Conservation (phyloP, 164 flowering plant species). For the Chimonanthus praecox region DNA sequence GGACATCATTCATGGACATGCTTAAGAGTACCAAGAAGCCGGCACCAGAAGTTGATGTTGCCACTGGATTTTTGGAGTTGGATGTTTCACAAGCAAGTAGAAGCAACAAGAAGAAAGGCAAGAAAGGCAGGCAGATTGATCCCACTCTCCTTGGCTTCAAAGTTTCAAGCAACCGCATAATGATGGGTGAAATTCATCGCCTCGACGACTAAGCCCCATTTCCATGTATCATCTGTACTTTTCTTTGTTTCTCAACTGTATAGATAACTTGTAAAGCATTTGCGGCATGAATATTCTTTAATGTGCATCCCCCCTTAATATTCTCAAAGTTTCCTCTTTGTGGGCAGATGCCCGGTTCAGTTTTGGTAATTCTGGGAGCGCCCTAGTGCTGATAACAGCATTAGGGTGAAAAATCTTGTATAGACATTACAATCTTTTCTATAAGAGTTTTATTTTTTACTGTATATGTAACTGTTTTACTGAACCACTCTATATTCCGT, state of each 20-base stretch:
- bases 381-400: neutral
- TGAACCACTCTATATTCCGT: too few species aligned
- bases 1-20: slow-evolving; percentile 74
- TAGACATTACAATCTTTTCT: too few species aligned
- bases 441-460: too few species aligned
- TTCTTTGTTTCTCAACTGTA: neutral
- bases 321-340: neutral
- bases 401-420: neutral
- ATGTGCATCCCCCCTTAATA: neutral
- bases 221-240: slow-evolving; percentile 3
- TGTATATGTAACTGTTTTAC: too few species aligned
- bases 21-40: slow-evolving; percentile 52
- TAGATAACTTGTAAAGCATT: slow-evolving; percentile 5
- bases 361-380: neutral
- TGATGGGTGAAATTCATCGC: slow-evolving; percentile 89
- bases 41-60: slow-evolving; percentile 23
- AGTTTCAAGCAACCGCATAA: slow-evolving; percentile 65
- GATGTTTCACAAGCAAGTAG: slow-evolving; percentile 36
- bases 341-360: neutral
- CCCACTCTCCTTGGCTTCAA: slow-evolving; percentile 81
- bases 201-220: slow-evolving; percentile 35
- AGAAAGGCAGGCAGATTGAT: slow-evolving; percentile 80
- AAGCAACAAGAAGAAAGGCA: slow-evolving; percentile 70
- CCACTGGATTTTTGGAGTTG: slow-evolving; percentile 27
- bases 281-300: neutral